These are phyloP conservation scores for Dryas alaskensis DNA, from an alignment of 306 rosid species.

Conservation along the genomic window DNA sequence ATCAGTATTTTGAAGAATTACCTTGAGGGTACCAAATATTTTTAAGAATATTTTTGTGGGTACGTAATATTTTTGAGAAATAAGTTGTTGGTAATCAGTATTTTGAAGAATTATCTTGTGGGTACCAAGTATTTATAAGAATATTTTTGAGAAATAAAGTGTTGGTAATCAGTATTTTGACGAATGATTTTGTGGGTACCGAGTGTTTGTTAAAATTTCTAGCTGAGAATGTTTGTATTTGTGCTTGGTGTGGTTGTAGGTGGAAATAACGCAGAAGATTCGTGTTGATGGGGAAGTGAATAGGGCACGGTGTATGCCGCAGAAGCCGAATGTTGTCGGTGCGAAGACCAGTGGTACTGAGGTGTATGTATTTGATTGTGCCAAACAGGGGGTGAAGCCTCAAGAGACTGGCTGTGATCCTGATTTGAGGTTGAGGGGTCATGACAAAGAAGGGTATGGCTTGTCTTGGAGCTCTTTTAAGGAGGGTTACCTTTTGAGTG, in stretches of 20 bases:
- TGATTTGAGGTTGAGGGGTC: slow-evolving; percentile 85
- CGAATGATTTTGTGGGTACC: slow-evolving; percentile 1
- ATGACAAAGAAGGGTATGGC: slow-evolving; percentile 91
- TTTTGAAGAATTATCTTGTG: not conserved
- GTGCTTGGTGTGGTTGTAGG: slow-evolving; percentile 32
- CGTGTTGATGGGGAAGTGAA: slow-evolving; percentile 91
- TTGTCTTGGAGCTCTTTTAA: slow-evolving; percentile 77
- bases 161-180: not conserved
- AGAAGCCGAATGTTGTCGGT: slow-evolving; percentile 55
- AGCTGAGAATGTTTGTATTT: slow-evolving; percentile 4
- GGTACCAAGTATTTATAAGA: slow-evolving; percentile 26
- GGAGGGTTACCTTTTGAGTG: slow-evolving; percentile 75
- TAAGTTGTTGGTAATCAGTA: not conserved
- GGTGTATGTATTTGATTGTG: slow-evolving; percentile 70
- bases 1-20: no score
- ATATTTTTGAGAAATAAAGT: not conserved
- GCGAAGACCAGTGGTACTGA: slow-evolving; percentile 78
- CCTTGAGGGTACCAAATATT: no score
- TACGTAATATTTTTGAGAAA: not conserved
- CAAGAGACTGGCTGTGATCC: slow-evolving; percentile 50
- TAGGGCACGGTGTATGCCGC: slow-evolving; percentile 85
- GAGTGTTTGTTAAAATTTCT: slow-evolving; percentile 42
- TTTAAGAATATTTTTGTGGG: not conserved
- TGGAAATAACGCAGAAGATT: slow-evolving; percentile 60
- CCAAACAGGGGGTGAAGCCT: slow-evolving; percentile 38